Evolutionary conservation across 768 basidiomycete genomes (phyloP).

Genomic region (Suillus discolor): DNA sequence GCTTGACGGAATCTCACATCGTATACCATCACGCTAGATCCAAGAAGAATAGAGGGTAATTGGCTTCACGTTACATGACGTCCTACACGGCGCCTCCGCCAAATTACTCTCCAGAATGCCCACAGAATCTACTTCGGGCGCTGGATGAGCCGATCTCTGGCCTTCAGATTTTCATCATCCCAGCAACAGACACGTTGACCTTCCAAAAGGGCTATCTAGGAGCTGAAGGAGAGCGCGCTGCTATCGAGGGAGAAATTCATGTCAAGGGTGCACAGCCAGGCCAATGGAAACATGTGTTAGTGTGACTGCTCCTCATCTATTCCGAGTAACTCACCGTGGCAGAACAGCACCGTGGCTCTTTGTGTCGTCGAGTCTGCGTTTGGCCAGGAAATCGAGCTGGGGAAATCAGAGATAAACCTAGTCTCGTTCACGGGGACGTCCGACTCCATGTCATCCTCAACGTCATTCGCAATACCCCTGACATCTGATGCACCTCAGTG

Average conservation of each 20-base stretch:
- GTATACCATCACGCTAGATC: not conserved
- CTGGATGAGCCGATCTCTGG: slow-evolving; percentile 20
- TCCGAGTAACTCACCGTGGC: slow-evolving; percentile 16
- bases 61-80: slow-evolving; percentile 20
- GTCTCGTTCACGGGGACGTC: slow-evolving; percentile 45
- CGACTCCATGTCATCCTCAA: slow-evolving; percentile 54
- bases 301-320: slow-evolving; percentile 24
- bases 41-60: not conserved
- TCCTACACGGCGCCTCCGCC: slow-evolving; percentile 58
- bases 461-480: slow-evolving; percentile 84
- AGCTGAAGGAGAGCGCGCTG: slow-evolving; percentile 78
- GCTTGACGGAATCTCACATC: not conserved
- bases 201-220: slow-evolving; percentile 90
- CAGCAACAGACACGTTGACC: slow-evolving; percentile 65
- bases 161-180: slow-evolving; percentile 76
- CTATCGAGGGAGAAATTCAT: slow-evolving; percentile 87
- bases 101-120: slow-evolving; percentile 57
- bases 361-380: slow-evolving; percentile 68
- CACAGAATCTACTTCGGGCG: slow-evolving; percentile 21
- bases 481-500: slow-evolving; percentile 82
- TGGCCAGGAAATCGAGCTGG: slow-evolving; percentile 67
- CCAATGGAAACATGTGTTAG: slow-evolving; percentile 74
- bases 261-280: slow-evolving; percentile 67
- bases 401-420: slow-evolving; percentile 55
- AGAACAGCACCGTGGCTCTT: slow-evolving; percentile 60